Evolutionary conservation across 768 basidiomycete species (phyloP), one percentile per base, ranked within the genome.

Genomic region (Leccinum uliginosum): DNA sequence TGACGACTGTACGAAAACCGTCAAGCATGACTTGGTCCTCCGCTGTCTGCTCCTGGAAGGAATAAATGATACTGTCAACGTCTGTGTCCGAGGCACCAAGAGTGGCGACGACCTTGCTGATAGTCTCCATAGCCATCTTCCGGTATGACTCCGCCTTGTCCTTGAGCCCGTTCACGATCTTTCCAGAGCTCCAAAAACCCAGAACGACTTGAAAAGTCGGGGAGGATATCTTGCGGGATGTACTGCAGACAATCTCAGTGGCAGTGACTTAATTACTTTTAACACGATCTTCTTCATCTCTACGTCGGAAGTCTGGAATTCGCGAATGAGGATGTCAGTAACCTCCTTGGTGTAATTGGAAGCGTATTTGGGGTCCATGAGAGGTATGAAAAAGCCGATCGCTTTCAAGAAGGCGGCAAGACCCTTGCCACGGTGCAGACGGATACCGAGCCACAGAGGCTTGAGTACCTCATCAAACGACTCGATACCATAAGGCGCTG

Each of bases 71-170:
- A 35, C 97, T 95, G 66, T 99, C 97, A 24, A 98, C 91, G 67
- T 98, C 97, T 50, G 98, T 90, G 68, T 98, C 96, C 0, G 96
- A 91, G n/a, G 96, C 95, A 51, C 97, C 95, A 1, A 96, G 83
- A 6, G 87, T 90, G 15, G 88, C 86, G 50, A 99, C 80, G 48
- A 99, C 97, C 71, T 97, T 96, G 21, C 93, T 98, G 64, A 98
- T 97, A 0, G 97, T 98, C 76, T 99, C 97, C 97, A 99, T 99
- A 12, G 97, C 94, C 97, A 99, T 99, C 82, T 98, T 98, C 62
- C 94, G 79, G 74, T 92, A 93, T 4, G 91, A 91, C 73, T 93
- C 91, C 0, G 71, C 70, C 38, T 76, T 77, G 50, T 77, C 77
- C 71, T 85, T 85, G 57, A 85, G 65, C 59, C 82, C 83, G 55